Evolutionary conservation across 345 rosid species (phyloP).

Genomic region (Eucalyptus pumila): DNA sequence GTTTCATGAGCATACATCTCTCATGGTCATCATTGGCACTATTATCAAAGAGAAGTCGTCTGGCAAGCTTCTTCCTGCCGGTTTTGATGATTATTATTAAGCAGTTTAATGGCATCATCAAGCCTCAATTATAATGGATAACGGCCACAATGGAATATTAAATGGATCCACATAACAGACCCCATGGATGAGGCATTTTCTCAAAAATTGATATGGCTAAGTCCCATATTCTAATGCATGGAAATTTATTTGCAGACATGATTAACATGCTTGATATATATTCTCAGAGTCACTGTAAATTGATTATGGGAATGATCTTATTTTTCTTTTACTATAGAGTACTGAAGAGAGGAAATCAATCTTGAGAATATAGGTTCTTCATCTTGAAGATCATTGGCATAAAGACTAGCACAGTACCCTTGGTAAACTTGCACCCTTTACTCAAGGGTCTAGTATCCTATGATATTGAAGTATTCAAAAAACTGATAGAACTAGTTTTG

Average conservation of each 20-base stretch:
- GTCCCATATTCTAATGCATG: background rate
- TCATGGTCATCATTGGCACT: no score
- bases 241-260: background rate
- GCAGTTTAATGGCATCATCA: background rate
- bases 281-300: background rate
- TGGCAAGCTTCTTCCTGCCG: no score
- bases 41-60: no score
- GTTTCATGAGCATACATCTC: no score
- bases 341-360: background rate
- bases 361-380: background rate
- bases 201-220: background rate
- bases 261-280: background rate
- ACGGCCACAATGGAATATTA: background rate
- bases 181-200: background rate
- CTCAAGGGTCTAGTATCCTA: background rate
- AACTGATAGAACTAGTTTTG: background rate
- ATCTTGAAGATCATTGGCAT: background rate
- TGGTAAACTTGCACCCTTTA: background rate
- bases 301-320: conserved; percentile 6
- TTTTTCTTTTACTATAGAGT: background rate
- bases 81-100: background rate
- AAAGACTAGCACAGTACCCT: background rate
- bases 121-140: background rate
- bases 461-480: background rate
- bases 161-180: background rate